Base-by-base conservation (phyloP, 768 basidiomycete genomes). In the Serendipita sp. region DNA sequence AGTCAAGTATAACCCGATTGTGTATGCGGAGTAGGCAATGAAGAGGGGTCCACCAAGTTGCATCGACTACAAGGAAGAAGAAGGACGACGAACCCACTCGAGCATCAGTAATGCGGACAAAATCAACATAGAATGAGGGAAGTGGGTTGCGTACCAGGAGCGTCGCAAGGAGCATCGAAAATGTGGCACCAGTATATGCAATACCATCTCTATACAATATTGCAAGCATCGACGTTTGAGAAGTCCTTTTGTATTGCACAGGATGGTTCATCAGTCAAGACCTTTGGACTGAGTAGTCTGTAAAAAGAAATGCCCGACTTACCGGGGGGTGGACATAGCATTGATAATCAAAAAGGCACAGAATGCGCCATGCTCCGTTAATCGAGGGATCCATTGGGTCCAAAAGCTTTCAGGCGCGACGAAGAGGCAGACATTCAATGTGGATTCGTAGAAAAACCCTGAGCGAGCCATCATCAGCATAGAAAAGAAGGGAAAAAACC, bases 371-470 rank as follows among this genome's bases (percentile, higher is more conserved):
- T 58, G 53, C 11, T 58, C 53, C 24, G 53, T 34, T 22, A 33
- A 4, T 24, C 53, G 24, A 20, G 53, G 53, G 53, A 58, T 28
- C 53, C 53, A 58, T 58, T 24, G 53, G 17, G 53, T 58, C 53
- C 53, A 58, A 11, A 50, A 50, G 11, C 9, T 50, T 28, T 50
- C 45, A 22, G 20, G 45, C 7, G 28, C 20, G 2, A 22, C 2
- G 28, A 28, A 20, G 20, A 50, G 20, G 17, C 45, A 50, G 20
- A 50, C 28, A 28, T 50, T 50, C 45, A 50, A 50, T n/a, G 34
- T 38, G 5, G 34, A 14, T 38, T 38, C 34, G 14, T 38, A 38
- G 34, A 38, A 38, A 7, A 38, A 14, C 34, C 34, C 34, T 38
- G 34, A n/a, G n/a, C n/a, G n/a, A n/a, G n/a, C n/a, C n/a, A n/a